phyloP scores from a whole-genome alignment of 176 grass and related monocot genomes.

The Pontederia paniculata region DNA sequence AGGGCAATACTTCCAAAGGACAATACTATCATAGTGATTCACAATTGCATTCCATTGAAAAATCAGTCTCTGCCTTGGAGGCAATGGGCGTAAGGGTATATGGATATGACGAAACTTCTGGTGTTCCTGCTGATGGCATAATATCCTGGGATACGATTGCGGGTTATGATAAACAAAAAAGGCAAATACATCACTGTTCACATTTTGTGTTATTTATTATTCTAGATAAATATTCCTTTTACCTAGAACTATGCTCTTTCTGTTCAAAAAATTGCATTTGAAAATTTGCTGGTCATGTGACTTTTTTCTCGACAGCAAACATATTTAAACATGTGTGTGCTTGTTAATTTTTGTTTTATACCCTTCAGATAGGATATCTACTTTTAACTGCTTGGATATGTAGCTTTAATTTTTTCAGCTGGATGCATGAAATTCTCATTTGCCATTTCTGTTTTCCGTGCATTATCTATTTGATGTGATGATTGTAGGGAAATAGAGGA shows the following conservation, averaged over 20 bases:
- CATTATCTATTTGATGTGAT: background rate
- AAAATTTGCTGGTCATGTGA: background rate
- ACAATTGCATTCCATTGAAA: slow-evolving; percentile 43
- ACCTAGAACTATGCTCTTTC: background rate
- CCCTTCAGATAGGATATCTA: too few relatives aligned
- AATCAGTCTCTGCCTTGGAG: slow-evolving; percentile 79
- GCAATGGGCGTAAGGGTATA: slow-evolving; percentile 80
- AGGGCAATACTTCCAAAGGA: slow-evolving; percentile 25
- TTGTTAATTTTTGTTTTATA: too few relatives aligned
- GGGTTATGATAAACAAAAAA: slow-evolving; percentile 83
- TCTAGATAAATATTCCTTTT: slow-evolving; percentile 1
- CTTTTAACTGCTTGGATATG: too few relatives aligned
- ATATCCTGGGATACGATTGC: slow-evolving; percentile 87
- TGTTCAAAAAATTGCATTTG: background rate
- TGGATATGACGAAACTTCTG: slow-evolving; percentile 72
- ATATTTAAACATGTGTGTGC: too few relatives aligned
- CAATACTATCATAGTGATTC: slow-evolving; percentile 41
- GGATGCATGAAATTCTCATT: too few relatives aligned
- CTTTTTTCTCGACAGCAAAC: background rate
- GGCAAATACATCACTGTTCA: slow-evolving; percentile 24
- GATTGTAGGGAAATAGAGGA: slow-evolving; percentile 89
- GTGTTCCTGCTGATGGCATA: slow-evolving; percentile 58
- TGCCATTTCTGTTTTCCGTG: too few relatives aligned
- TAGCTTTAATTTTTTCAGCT: too few relatives aligned
- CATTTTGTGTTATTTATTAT: slow-evolving; percentile 6